phyloP scores from a whole-genome alignment of 805 yeast genomes.

The Saccharomycopsis fermentans region DNA sequence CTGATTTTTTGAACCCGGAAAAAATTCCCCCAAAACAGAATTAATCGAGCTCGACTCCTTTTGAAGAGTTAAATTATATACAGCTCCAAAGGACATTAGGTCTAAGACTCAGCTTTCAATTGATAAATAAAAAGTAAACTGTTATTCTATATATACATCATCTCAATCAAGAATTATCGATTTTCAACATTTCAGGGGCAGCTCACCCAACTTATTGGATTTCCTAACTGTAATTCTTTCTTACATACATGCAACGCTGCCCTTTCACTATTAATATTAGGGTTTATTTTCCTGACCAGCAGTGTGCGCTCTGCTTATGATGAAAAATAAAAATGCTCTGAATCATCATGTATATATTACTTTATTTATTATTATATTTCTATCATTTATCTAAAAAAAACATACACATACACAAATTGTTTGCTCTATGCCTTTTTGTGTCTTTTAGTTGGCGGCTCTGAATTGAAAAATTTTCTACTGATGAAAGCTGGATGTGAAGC shows the following conservation, averaged over 20 bases:
- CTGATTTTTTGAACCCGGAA: conserved; percentile 43
- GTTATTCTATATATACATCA: no score
- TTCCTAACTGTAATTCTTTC: not conserved
- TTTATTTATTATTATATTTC: no score
- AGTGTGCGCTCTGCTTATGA: no score
- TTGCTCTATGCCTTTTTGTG: not conserved
- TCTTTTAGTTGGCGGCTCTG: conserved; percentile 12
- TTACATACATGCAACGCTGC: not conserved
- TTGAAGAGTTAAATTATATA: conserved; percentile 66
- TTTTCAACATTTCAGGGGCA: not conserved
- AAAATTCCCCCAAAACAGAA: conserved; percentile 61
- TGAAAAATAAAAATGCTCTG: no score
- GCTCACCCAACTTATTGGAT: not conserved
- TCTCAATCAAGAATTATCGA: no score
- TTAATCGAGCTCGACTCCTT: conserved; percentile 42
- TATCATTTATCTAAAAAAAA: not conserved
- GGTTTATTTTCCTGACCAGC: not conserved
- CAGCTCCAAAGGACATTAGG: conserved; percentile 18
- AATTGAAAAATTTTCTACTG: conserved; percentile 35
- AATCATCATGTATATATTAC: no score
- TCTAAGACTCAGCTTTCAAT: not conserved
- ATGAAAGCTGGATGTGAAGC: conserved; percentile 32
- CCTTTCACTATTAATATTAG: not conserved
- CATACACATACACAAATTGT: not conserved
- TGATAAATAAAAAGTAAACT: not conserved